phyloP scores from a whole-genome alignment of 2,329 filamentous ascomycete species.

The Aspergillus fijiensis region DNA sequence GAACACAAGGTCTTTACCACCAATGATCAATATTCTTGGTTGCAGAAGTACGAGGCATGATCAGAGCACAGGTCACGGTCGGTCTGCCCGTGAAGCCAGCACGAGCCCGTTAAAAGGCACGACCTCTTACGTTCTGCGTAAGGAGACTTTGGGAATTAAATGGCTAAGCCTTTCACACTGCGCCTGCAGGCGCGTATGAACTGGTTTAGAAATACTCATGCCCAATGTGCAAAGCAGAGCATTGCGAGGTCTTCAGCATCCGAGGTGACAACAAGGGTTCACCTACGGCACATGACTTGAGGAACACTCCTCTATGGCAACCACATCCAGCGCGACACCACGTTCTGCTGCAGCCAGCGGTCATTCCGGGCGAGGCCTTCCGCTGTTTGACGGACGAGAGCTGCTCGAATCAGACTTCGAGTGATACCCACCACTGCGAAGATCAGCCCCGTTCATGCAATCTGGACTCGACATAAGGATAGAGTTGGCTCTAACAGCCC shows the following conservation, averaged over 20 bases:
- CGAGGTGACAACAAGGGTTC: too few species aligned
- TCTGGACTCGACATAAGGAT: not conserved
- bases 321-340: conserved; percentile 79
- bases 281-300: conserved; percentile 74
- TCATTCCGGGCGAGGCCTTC: conserved; percentile 80
- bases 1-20: conserved; percentile 73
- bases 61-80: too few species aligned
- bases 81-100: too few species aligned
- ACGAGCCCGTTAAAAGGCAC: conserved; percentile 56
- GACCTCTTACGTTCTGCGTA: conserved; percentile 67
- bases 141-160: conserved; percentile 86
- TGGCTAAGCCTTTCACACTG: too few species aligned
- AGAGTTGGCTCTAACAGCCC: conserved; percentile 56
- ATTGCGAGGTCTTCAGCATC: too few species aligned
- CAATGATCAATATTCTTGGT: too few species aligned
- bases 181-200: too few species aligned
- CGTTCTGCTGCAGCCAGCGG: conserved; percentile 77
- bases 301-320: conserved; percentile 89
- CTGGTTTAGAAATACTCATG: too few species aligned
- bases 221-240: too few species aligned
- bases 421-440: conserved; percentile 70
- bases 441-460: conserved; percentile 10
- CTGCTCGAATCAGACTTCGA: conserved; percentile 80
- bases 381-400: conserved; percentile 70
- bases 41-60: conserved; percentile 82